Base-by-base conservation (phyloP, 306 rosid species). In the Quercus variabilis region DNA sequence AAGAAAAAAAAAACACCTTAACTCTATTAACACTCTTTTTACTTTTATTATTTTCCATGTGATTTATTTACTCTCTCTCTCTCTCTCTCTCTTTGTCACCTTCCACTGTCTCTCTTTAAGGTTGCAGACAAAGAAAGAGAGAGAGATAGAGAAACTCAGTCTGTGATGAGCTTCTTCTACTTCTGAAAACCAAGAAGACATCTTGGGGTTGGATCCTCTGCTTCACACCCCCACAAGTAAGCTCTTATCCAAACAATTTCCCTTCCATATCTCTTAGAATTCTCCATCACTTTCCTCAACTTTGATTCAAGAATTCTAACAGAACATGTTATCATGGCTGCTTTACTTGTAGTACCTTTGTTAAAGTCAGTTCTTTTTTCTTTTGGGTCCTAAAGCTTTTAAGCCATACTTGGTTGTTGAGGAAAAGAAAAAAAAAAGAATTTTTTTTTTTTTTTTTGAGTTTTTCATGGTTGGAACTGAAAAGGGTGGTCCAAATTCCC, bases 81-180 rank as follows among this genome's bases (percentile, higher is more conserved):
- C 52, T 46, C 15, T 75, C 82, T 62, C 68, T 79, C 63, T 73
- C 74, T 72, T 80, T 74, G 79, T 87, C 83, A 71, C 71, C 85
- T 76, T 84, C 85, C 83, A 78, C 81, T 87, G 88, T 88, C 89
- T 86, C 88, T 88, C 81, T 77, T 67, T 86, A 80, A 89, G 89
- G 86, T 81, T 83, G 84, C 90, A 84, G 26, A 76, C 78, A 75
- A 81, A 83, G 74, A 79, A 43, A 58, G 85, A 78, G 57, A 33
- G 56, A 77, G 83, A 77, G 58, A 52, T 52, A 33, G 63, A 58
- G 87, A 75, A 75, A 80, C 88, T 86, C 76, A 74, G 79, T 79
- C 89, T 78, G 86, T 78, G 86, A 75, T 82, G 90, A 62, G 78
- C 82, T 84, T 70, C 68, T 49, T 73, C 68, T 49, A 55, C 35